These are phyloP conservation scores for Cercospora sp. DNA, from an alignment of 2,329 filamentous ascomycete genomes.

Conservation along the genomic window DNA sequence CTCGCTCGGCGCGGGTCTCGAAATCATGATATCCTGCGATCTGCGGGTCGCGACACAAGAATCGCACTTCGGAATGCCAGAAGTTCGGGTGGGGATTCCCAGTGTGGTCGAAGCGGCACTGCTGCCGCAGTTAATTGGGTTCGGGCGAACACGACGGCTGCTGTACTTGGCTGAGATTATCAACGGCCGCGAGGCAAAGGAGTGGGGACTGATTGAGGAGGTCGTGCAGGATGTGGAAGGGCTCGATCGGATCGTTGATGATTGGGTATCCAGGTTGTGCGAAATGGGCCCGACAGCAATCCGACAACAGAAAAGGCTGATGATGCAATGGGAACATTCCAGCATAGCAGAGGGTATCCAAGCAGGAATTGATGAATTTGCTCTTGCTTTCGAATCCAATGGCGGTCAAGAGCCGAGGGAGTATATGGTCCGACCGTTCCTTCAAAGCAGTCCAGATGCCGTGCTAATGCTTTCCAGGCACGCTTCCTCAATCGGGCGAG, in stretches of 20 bases:
- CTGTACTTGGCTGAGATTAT: constrained; percentile 43
- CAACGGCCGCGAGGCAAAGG: constrained; percentile 35
- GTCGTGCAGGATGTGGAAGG: constrained; percentile 34
- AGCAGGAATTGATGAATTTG: constrained; percentile 34
- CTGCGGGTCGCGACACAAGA: constrained; percentile 39
- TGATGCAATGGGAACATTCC: constrained; percentile 34
- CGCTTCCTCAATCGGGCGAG: not conserved
- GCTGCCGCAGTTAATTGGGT: constrained; percentile 42
- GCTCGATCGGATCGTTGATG: constrained; percentile 38
- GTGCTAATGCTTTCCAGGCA: not conserved
- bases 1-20: constrained; percentile 43
- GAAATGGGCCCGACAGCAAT: constrained; percentile 39
- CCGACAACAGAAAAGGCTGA: constrained; percentile 39
- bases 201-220: constrained; percentile 43
- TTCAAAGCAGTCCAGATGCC: not conserved
- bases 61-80: constrained; percentile 45
- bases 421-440: constrained; percentile 27
- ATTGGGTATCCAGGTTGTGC: constrained; percentile 37
- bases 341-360: constrained; percentile 29
- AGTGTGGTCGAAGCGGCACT: constrained; percentile 45
- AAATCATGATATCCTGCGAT: constrained; percentile 43
- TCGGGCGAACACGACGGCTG: constrained; percentile 41
- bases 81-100: constrained; percentile 43
- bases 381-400: constrained; percentile 21
- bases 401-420: constrained; percentile 30